Percentiles rank a stretch among this genome's conserved stretches.
Evolutionary conservation across 1,284 basidiomycete species (phyloP).

Genomic region (Rugosomyces carneus): DNA sequence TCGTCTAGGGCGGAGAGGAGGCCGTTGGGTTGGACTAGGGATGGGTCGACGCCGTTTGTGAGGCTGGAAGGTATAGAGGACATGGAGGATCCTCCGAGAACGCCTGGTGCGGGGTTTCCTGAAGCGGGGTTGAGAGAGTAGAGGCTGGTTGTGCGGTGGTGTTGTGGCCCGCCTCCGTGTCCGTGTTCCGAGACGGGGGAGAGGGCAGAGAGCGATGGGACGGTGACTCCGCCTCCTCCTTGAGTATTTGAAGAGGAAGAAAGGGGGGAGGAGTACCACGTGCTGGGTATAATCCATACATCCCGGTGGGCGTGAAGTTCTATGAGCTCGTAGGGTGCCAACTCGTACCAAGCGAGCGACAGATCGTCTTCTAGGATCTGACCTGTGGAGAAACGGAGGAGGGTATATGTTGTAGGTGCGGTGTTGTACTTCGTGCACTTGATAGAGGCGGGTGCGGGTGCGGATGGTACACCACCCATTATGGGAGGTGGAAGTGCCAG

Average conservation of each 20-base stretch:
- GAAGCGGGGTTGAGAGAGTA: too few species aligned
- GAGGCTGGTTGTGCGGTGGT: slow-evolving; percentile 11
- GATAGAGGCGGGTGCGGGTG: not conserved
- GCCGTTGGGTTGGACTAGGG: too few species aligned
- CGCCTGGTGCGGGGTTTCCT: too few species aligned
- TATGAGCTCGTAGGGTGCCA: slow-evolving; percentile 56
- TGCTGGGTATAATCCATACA: slow-evolving; percentile 1
- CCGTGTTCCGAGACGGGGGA: not conserved
- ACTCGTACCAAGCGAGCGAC: slow-evolving; percentile 46
- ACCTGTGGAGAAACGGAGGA: slow-evolving; percentile 61
- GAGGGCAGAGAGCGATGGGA: slow-evolving; percentile 4
- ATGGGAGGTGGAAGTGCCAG: not conserved
- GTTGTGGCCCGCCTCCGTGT: slow-evolving; percentile 3
- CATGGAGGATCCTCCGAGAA: too few species aligned
- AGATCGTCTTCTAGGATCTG: slow-evolving; percentile 62
- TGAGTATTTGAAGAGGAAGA: too few species aligned
- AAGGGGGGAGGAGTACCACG: not conserved
- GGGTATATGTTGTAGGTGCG: slow-evolving; percentile 30
- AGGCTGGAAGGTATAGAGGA: too few species aligned
- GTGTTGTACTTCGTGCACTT: slow-evolving; percentile 15
- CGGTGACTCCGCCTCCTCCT: too few species aligned
- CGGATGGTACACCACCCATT: not conserved
- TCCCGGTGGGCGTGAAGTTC: slow-evolving; percentile 45
- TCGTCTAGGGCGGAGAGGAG: too few species aligned
- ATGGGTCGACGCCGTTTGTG: too few species aligned